phyloP scores from a whole-genome alignment of 345 rosid species.

The Ceriops zippeliana region DNA sequence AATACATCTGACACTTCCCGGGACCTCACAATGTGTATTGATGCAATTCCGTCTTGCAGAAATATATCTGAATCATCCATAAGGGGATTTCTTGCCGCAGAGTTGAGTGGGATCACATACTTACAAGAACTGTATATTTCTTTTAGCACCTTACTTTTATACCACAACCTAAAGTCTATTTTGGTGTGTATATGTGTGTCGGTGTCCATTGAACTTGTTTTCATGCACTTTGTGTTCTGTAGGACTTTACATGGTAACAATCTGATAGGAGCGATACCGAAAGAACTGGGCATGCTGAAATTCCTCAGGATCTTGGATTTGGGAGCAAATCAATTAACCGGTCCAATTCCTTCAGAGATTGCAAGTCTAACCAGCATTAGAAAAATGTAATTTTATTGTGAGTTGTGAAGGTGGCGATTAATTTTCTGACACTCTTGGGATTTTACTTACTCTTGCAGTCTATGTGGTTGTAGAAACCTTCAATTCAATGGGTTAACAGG shows the following conservation, averaged over 20 bases:
- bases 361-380: constrained; percentile 54
- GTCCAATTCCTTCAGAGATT: constrained; percentile 81
- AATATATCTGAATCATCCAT: constrained; percentile 66
- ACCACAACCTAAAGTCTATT: background rate
- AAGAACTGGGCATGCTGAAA: constrained; percentile 78
- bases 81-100: constrained; percentile 84
- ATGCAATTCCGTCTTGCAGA: constrained; percentile 42
- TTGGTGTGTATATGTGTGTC: too few relatives aligned
- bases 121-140: constrained; percentile 70
- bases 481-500: constrained; percentile 92
- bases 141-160: background rate
- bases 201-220: constrained; percentile 12
- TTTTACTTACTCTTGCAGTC: constrained; percentile 10
- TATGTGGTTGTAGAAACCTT: constrained; percentile 62
- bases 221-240: constrained; percentile 28
- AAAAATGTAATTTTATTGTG: constrained; percentile 44
- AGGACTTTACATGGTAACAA: constrained; percentile 70
- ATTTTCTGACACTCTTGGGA: background rate
- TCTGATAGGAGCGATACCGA: constrained; percentile 75
- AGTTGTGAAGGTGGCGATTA: constrained; percentile 3
- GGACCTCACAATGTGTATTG: background rate
- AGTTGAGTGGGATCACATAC: constrained; percentile 61
- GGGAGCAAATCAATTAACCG: constrained; percentile 76
- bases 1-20: too few relatives aligned
- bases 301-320: constrained; percentile 75